These are phyloP conservation scores for Voacanga thouarsii DNA, from an alignment of 257 asterid species.

Conservation along the genomic window DNA sequence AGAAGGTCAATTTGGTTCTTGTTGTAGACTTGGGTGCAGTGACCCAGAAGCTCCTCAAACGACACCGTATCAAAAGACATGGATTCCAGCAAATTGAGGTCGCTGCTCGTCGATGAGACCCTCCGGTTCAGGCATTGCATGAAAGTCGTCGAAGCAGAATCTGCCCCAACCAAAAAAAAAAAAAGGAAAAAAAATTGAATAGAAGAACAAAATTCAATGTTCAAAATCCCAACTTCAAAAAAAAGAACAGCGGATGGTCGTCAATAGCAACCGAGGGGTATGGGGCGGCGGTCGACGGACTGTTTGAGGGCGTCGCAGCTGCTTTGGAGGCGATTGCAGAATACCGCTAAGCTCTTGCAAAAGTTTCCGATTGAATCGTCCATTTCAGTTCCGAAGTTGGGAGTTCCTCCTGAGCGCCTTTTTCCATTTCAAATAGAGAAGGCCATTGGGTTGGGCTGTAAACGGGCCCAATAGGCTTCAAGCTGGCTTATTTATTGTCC, in stretches of 20 bases:
- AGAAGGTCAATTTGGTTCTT: constrained; percentile 53
- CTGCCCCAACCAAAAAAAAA: constrained; percentile 19
- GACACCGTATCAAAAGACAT: constrained; percentile 86
- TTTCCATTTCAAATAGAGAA: constrained; percentile 1
- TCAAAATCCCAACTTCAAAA: not conserved
- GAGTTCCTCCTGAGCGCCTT: not conserved
- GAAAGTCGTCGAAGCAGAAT: constrained; percentile 89
- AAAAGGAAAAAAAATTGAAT: too few relatives aligned
- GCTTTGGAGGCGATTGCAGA: constrained; percentile 75
- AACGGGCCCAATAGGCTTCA: not conserved
- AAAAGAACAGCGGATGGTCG: not conserved
- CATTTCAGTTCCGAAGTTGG: constrained; percentile 24
- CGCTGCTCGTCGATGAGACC: constrained; percentile 47
- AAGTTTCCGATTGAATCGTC: constrained; percentile 63
- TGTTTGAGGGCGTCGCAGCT: constrained; percentile 74
- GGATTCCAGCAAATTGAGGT: constrained; percentile 80
- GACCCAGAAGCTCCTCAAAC: constrained; percentile 93
- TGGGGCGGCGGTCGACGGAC: constrained; percentile 82
- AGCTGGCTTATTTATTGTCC: too few relatives aligned
- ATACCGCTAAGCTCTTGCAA: constrained; percentile 54
- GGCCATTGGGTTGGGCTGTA: too few relatives aligned
- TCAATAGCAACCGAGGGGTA: constrained; percentile 58
- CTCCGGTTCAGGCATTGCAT: constrained; percentile 63
- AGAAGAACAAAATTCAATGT: not conserved
- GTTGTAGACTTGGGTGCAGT: constrained; percentile 78